Percentiles rank a stretch among this genome's conserved stretches.
Conservation (phyloP, 768 basidiomycete species). For the Termitomyces sp. region DNA sequence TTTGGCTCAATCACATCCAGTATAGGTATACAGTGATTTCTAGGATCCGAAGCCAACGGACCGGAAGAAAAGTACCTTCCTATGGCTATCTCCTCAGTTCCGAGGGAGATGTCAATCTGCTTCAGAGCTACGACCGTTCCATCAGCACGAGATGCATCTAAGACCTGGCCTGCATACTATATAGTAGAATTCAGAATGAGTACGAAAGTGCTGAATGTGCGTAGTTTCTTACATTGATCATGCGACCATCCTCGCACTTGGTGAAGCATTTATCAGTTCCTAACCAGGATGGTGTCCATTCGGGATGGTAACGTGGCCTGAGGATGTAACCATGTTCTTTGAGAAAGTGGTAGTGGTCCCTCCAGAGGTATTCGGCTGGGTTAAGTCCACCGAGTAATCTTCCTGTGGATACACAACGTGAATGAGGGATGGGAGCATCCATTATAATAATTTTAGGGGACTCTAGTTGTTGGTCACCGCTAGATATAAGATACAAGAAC, state of each 20-base stretch:
- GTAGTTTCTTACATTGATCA: background rate
- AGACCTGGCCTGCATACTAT: background rate
- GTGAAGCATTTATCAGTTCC: background rate
- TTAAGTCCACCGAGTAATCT: background rate
- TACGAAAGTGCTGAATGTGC: background rate
- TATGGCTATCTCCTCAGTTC: background rate
- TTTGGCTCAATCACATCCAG: background rate
- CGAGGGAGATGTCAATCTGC: background rate
- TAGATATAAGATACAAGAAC: background rate
- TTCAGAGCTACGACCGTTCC: background rate
- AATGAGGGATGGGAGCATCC: background rate
- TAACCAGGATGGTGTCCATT: background rate
- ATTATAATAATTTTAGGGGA: background rate
- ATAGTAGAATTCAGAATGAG: background rate
- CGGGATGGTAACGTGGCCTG: background rate
- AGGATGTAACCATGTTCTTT: background rate
- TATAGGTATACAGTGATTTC: no score
- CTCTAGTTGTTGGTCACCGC: background rate
- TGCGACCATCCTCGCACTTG: background rate
- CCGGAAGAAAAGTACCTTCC: background rate
- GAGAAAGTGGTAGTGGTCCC: background rate
- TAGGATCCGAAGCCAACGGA: background rate
- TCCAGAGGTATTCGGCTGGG: background rate
- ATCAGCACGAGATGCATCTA: background rate
- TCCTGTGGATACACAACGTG: background rate